Conservation (phyloP, 2,329 filamentous ascomycete species). For the Ophiostoma himal-ulmi region DNA sequence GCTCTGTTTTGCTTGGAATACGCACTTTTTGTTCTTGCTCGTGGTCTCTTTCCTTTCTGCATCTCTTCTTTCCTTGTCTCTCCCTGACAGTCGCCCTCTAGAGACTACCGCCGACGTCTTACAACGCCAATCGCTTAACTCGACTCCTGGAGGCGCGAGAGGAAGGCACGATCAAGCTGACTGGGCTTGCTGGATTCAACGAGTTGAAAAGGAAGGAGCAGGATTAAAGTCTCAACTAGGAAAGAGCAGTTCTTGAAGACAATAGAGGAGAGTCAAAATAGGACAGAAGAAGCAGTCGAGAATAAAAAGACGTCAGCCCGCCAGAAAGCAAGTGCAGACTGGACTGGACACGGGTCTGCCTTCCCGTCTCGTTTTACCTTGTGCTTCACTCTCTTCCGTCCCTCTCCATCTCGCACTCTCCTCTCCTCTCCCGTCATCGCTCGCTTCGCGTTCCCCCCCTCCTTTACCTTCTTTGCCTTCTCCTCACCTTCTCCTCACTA, state of each 20-base stretch:
- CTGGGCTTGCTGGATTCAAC: no score
- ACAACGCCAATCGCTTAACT: constrained; percentile 4
- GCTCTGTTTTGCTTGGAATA: neutral
- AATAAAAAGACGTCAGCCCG: neutral
- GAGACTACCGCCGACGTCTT: neutral
- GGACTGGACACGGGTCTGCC: neutral
- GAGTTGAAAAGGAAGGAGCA: neutral
- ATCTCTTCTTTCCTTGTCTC: neutral
- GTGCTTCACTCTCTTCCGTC: neutral
- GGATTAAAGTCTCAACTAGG: neutral
- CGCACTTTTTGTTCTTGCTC: neutral
- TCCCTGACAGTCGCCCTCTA: neutral
- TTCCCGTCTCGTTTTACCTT: constrained; percentile 6
- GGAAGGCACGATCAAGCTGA: neutral
- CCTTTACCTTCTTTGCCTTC: neutral
- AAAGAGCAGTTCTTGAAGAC: neutral
- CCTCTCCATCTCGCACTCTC: neutral
- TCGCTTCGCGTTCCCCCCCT: neutral
- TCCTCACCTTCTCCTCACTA: neutral
- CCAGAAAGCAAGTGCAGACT: constrained; percentile 2
- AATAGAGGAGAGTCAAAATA: no score
- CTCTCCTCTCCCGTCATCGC: neutral
- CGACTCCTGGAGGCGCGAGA: neutral
- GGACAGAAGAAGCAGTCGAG: neutral
- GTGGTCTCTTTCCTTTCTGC: neutral